Evolutionary conservation across 2,329 filamentous ascomycete genomes (phyloP), one percentile per base, ranked within the genome.

Genomic region (Diaporthe aspalathi): DNA sequence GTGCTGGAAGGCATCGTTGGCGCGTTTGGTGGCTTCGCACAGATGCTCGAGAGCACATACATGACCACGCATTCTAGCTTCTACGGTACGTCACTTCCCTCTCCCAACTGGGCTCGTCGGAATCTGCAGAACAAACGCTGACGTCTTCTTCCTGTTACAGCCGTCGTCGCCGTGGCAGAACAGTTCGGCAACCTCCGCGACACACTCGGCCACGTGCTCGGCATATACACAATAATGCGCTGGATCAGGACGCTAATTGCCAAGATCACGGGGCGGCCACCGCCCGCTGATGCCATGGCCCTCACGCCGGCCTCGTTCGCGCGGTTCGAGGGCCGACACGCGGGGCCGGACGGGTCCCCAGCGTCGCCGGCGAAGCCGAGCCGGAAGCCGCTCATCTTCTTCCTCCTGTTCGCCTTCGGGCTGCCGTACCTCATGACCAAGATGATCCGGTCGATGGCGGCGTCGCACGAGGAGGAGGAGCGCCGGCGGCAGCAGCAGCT

Each of bases 11-110:
- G 95, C 76, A 93, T 99, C 71, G 96, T 99, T 17, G 94, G 94
- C 29, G 95, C 96, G 2, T 99, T 99, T 85, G 95, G 95, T 24
- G 96, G 97, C 0, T 98, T 99, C 80, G 94, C 97, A 16, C 96
- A 99, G 85, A 99, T 99, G 96, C 88, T 99, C 35, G 96, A 99
- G 84, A 98, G 96, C 85, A 98, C 96, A 14, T 99, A 98, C 78
- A 99, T 99, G 97, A 96, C 97, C 38, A 99, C 96, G 0, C 96
- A 99, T 82, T 98, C 95, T 7, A 97, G 94, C 68, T 99, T 99
- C 83, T 99, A 98, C 78, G 95, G 94, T 97, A 88, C 78, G 92
- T 83, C 17, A 66, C n/a, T 40, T 50, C 65, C 45, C 57, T n/a
- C 29, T 38, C 12, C 9, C 6, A 74, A 67, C 54, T 67, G 40